Base-by-base conservation (phyloP, 1,284 basidiomycete genomes). In the Naganishia sp. region DNA sequence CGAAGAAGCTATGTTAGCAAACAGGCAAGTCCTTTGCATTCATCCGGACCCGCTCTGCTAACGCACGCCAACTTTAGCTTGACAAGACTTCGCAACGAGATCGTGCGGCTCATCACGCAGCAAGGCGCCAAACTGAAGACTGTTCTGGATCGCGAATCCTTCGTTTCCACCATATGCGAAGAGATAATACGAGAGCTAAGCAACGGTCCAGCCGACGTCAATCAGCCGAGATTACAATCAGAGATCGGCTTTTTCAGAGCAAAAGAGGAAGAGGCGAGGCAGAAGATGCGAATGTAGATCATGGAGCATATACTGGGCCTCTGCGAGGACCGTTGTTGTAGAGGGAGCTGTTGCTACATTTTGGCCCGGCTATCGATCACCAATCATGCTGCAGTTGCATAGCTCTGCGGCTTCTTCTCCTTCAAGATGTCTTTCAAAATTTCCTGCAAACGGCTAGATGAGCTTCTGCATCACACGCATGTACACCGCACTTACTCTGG, bases 31-130 rank as follows among this genome's bases (percentile, higher is more conserved):
- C 39, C 33, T 16, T n/a, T 42, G 15, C 21, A 7, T 6, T 23
- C 28, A 28, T 28, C 28, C 28, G 28, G 28, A 5, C 28, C 28
- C 28, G 28, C 25, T 3, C 16, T 28, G 10, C n/a, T 21, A 9
- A 50, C 48, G 28, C n/a, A 60, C 42, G 3, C 50, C 10, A 65
- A 44, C n/a, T 36, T 43, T 44, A 96, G 94, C 74, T 82, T 94
- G 66, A 81, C 88, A n/a, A 88, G 92, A n/a, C 78, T 96, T 59
- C 86, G 92, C 46, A 86, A 88, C 72, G 93, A 95, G 77, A 77
- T 95, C n/a, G 83, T 86, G 54, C 89, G 88, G 70, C 81, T 95
- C n/a, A 85, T 94, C 67, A 77, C 83, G 43, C 83, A 83, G 25
- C 91, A 94, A 75, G 85, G 88, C 3, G 82, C 84, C 55, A 88